Conservation (phyloP, 371 early-diverging fungal genomes). For the Mortierella sp. region DNA sequence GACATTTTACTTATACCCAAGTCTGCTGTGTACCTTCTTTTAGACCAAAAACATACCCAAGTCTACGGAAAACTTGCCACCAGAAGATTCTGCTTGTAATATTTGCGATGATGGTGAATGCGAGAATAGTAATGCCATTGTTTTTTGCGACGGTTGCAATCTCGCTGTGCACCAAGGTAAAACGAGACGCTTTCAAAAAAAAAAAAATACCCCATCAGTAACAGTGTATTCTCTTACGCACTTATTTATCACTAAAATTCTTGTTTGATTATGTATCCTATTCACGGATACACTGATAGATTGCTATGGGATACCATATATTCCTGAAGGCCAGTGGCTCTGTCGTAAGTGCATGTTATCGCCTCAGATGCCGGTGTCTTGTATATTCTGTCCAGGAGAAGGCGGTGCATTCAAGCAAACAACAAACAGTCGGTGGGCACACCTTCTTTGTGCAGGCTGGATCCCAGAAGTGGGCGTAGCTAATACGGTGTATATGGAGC, state of each 20-base stretch:
- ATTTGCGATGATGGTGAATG: constrained; percentile 97
- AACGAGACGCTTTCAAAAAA: background rate
- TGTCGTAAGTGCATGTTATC: constrained; percentile 97
- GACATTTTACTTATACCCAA: background rate
- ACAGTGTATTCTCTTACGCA: too few relatives aligned
- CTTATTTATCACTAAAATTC: background rate
- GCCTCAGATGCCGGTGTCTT: constrained; percentile 91
- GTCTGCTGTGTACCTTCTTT: background rate
- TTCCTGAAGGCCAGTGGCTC: constrained; percentile 99
- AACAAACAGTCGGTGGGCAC: constrained; percentile 93
- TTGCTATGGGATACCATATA: constrained; percentile 99
- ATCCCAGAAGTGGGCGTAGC: constrained; percentile 94
- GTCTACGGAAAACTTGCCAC: constrained; percentile 61
- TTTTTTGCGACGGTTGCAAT: constrained; percentile 99
- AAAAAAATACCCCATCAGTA: too few relatives aligned
- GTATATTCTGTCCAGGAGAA: constrained; percentile 94
- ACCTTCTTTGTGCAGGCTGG: constrained; percentile 96
- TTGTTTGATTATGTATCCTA: background rate
- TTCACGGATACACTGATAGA: constrained; percentile 66
- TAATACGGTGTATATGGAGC: constrained; percentile 97
- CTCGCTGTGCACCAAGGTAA: constrained; percentile 97
- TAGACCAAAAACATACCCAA: constrained; percentile 73
- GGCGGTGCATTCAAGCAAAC: constrained; percentile 99
- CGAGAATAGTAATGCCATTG: constrained; percentile 98
- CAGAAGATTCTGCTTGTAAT: constrained; percentile 90